Evolutionary conservation across 345 rosid species (phyloP).

Genomic region (Durio zibethinus): DNA sequence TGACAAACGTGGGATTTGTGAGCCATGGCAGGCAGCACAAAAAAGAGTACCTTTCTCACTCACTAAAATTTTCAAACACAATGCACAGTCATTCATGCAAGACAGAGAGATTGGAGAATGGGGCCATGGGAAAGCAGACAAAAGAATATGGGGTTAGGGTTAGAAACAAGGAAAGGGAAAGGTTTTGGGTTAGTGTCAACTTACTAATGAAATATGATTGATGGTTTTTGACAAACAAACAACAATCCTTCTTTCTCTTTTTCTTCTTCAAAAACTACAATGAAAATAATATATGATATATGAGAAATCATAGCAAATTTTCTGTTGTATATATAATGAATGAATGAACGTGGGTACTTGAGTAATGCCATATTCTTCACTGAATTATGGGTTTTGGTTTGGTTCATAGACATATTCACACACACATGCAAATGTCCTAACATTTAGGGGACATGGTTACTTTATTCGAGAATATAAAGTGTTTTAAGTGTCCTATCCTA

Average conservation of each 20-base stretch:
- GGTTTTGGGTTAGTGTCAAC: constrained; percentile 10
- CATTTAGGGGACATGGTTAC: constrained; percentile 17
- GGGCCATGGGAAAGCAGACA: constrained; percentile 16
- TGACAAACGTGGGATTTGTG: constrained; percentile 11
- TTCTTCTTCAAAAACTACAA: constrained; percentile 6
- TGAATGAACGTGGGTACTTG: background rate
- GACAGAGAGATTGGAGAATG: background rate
- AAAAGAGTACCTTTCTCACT: constrained; percentile 4
- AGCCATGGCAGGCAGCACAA: constrained; percentile 7
- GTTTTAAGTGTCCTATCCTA: constrained; percentile 13
- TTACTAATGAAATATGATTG: constrained; percentile 8
- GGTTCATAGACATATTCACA: constrained; percentile 12
- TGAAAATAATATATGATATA: background rate
- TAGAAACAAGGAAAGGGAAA: constrained; percentile 13
- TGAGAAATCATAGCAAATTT: background rate
- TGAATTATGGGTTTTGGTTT: background rate
- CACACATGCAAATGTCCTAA: constrained; percentile 21
- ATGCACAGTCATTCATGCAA: background rate
- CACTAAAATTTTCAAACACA: background rate
- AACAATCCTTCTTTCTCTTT: background rate
- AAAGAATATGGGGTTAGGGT: constrained; percentile 3
- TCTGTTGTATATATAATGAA: background rate
- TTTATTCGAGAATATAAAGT: constrained; percentile 19
- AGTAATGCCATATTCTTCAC: constrained; percentile 4
- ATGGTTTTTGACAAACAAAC: background rate